Evolutionary conservation across 1,284 basidiomycete genomes (phyloP), one percentile per base, ranked within the genome.

Genomic region (Leucoagaricus sp.): DNA sequence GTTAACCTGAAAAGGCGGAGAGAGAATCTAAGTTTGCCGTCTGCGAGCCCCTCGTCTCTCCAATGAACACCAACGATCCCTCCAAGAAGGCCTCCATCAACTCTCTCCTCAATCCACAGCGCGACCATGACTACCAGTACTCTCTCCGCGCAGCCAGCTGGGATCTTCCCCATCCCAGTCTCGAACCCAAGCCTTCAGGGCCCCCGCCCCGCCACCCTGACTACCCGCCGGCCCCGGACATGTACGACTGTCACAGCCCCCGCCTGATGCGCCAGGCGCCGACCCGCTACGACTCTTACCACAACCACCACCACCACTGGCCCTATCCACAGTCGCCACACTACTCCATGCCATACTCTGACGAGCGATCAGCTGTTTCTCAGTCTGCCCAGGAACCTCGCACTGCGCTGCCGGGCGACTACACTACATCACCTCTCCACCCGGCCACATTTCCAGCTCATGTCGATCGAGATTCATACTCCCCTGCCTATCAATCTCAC

Each of bases 1-100:
- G 23, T 28, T 31, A 15, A 33, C 53, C 53, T 46, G 45, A 54
- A 54, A 54, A 54, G 53, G 53, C 21, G 40, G 38, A 28, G 3
- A 17, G 38, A 15, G 3, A 10, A 51, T 51, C 49, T 29, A n/a
- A n/a, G n/a, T n/a, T n/a, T 46, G 38, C 51, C 13, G 23, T 44
- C 40, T 19, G 40, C 29, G 26, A 34, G 19, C 15, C 28, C 13
- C n/a, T 23, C 21, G 17, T 15, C 36, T 15, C 41, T 26, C 33
- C 44, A 28, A 55, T 38, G 41, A 45, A 34, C 47, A 44, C n/a
- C 8, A 31, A 70, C 49, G 74, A 76, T 63, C 68, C 72, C 23
- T 66, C 69, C 36, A 76, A 73, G 64, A 76, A 75, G 58, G 72
- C 72, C 9, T 75, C 75, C 5, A 77, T 78, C 52, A 72, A 63